Evolutionary conservation across 2,329 filamentous ascomycete species (phyloP).

Genomic region (Fusarium decemcellulare): DNA sequence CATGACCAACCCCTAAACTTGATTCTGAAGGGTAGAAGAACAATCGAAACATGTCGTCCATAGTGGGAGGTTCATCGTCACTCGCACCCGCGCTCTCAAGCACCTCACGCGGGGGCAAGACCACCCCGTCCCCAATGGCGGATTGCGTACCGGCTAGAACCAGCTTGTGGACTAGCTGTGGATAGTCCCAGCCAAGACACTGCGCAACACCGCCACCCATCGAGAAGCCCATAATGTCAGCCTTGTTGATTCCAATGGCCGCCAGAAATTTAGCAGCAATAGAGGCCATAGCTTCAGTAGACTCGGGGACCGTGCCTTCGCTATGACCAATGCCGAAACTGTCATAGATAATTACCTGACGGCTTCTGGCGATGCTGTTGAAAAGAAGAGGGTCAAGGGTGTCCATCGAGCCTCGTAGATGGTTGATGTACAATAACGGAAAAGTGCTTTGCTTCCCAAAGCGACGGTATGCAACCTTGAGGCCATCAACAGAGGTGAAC

Average conservation of each 20-base stretch:
- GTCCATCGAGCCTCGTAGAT: background rate
- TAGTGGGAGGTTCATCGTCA: no score
- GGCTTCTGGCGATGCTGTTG: background rate
- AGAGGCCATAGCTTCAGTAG: background rate
- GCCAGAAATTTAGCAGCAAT: background rate
- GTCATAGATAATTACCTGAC: background rate
- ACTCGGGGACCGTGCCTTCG: background rate
- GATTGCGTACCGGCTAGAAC: background rate
- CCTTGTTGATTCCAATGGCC: background rate
- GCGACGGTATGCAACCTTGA: constrained; percentile 1
- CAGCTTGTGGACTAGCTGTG: background rate
- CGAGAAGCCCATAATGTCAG: background rate
- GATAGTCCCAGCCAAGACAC: background rate
- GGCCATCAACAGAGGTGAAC: background rate
- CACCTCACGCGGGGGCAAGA: no score
- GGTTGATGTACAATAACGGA: background rate
- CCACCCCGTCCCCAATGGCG: no score
- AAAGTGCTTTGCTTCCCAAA: background rate
- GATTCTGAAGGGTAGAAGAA: constrained; percentile 1
- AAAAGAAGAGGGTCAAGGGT: background rate
- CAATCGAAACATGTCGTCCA: background rate
- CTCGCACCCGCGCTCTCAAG: no score
- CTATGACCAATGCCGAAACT: background rate
- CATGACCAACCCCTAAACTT: background rate
- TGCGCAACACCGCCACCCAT: background rate